Conservation (phyloP, 1,284 basidiomycete genomes). For the Pseudozyma pruni region DNA sequence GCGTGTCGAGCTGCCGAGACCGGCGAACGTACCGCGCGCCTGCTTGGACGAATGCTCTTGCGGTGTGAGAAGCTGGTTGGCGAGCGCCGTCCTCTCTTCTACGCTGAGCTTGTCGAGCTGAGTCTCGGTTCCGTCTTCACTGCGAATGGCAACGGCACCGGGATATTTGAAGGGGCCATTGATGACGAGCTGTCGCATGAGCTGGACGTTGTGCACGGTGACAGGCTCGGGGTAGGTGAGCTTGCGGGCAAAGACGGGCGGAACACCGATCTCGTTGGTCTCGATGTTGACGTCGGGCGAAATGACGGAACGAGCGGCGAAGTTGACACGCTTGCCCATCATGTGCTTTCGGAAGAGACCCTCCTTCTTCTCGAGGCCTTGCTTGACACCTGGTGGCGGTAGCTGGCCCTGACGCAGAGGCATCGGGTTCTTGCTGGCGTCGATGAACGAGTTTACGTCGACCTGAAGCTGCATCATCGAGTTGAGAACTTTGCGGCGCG, state of each 20-base stretch:
- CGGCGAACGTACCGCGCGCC: conserved; percentile 64
- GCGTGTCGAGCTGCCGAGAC: conserved; percentile 60
- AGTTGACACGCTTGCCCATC: conserved; percentile 99
- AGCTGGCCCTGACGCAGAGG: conserved; percentile 85
- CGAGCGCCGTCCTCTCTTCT: conserved; percentile 89
- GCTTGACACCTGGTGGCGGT: conserved; percentile 95
- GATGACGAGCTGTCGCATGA: conserved; percentile 89
- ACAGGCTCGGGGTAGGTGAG: conserved; percentile 98
- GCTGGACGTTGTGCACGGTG: conserved; percentile 87
- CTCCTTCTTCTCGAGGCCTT: conserved; percentile 98
- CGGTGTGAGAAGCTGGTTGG: conserved; percentile 95
- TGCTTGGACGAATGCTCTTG: conserved; percentile 74
- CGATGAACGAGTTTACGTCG: conserved; percentile 96
- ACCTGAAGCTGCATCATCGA: conserved; percentile 88
- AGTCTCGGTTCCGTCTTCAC: conserved; percentile 79
- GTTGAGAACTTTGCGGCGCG: conserved; percentile 80
- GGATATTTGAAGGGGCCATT: conserved; percentile 90
- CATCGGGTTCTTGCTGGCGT: conserved; percentile 93
- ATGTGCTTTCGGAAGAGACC: conserved; percentile 98
- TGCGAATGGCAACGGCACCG: conserved; percentile 92
- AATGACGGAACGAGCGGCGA: conserved; percentile 98
- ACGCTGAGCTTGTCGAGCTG: conserved; percentile 78
- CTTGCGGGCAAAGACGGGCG: conserved; percentile 96
- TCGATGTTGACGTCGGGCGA: conserved; percentile 99
- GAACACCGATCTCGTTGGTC: conserved; percentile 97